Evolutionary conservation across 1,139 yeast species (phyloP), one percentile per base, ranked within the genome.

Genomic region (Pichia sp.): DNA sequence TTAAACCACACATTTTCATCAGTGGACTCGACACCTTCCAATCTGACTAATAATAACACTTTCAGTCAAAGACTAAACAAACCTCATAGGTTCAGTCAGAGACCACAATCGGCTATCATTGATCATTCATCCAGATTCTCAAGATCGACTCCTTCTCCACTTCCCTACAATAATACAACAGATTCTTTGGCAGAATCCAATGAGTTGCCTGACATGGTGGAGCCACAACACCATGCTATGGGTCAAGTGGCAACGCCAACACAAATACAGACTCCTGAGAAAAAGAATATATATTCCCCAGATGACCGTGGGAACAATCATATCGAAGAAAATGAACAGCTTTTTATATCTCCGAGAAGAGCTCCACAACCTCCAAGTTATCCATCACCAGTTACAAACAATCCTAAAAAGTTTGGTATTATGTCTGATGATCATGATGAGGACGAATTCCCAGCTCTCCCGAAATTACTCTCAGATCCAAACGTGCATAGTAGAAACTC

Each of bases 281-380:
- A n/a, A n/a, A n/a, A n/a, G n/a, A n/a, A n/a, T n/a, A n/a, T n/a
- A n/a, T n/a, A n/a, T n/a, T n/a, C n/a, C n/a, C n/a, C n/a, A n/a
- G n/a, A n/a, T n/a, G 8, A 25, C 18, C n/a, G n/a, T n/a, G n/a
- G n/a, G n/a, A n/a, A n/a, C n/a, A n/a, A n/a, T n/a, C n/a, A n/a
- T n/a, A n/a, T n/a, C n/a, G n/a, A n/a, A n/a, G 19, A 8, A 7
- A 27, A 27, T 25, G 40, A 38, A 20, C 48, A 50, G 29, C n/a
- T n/a, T n/a, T 75, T 77, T 50, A 54, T 64, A 22, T 76, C 84
- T 0, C 85, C 84, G 18, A 64, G 84, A 54, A 73, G 64, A 48
- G 80, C 83, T 0, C 84, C 84, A 2, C 66, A 65, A 37, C 79
- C 80, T 6, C 80, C 80, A 3, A 52, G 63, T 5, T 64, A 62